Conservation (phyloP, 345 rosid species). For the Fremontodendron californicum region DNA sequence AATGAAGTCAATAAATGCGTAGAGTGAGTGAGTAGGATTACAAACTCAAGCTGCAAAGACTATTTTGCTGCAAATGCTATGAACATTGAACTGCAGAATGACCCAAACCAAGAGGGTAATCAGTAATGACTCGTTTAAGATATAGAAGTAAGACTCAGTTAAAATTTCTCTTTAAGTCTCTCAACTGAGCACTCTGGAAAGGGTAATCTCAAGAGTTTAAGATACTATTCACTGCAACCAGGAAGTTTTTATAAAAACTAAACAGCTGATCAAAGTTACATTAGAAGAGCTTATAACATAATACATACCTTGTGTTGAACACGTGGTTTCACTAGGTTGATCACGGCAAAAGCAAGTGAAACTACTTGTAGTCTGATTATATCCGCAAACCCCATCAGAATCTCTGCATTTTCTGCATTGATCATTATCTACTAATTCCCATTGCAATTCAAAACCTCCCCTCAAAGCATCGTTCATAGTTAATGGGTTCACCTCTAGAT, state of each 20-base stretch:
- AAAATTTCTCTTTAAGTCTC: too few relatives aligned
- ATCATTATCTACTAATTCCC: neutral
- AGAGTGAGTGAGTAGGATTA: neutral
- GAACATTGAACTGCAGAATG: too few relatives aligned
- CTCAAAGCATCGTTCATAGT: neutral
- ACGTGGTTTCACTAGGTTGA: constrained; percentile 3
- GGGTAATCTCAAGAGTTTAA: too few relatives aligned
- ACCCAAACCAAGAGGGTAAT: too few relatives aligned
- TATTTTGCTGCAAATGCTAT: too few relatives aligned
- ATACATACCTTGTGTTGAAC: constrained; percentile 19
- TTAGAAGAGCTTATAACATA: neutral
- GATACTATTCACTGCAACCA: too few relatives aligned
- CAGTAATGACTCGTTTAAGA: too few relatives aligned
- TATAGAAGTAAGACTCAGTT: too few relatives aligned
- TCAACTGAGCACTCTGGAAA: too few relatives aligned
- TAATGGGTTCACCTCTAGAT: neutral
- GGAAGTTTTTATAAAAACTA: too few relatives aligned
- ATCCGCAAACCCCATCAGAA: constrained; percentile 13
- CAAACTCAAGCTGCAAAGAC: too few relatives aligned
- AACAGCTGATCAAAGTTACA: neutral
- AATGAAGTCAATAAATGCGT: neutral
- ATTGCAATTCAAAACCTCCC: too few relatives aligned
- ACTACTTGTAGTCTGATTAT: neutral
- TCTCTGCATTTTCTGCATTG: neutral
- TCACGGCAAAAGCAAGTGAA: constrained; percentile 25